Base-by-base conservation (phyloP, 2,329 filamentous ascomycete species). In the Xylariaceae sp. region DNA sequence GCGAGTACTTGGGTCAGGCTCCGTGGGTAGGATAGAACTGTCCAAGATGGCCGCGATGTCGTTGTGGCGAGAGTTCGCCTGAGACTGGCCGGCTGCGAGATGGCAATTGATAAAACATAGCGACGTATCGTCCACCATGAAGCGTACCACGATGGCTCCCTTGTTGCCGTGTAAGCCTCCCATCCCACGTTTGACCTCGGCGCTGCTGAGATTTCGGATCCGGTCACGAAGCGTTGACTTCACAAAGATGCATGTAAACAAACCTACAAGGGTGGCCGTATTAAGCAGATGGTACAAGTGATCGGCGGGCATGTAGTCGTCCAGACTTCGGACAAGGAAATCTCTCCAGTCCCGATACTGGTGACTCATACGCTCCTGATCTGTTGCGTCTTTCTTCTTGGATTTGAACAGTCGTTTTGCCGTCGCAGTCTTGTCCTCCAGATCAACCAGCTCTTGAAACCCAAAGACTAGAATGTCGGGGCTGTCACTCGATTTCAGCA, bases 81-180 rank as follows among this genome's bases (percentile, higher is more conserved):
- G 86, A 0, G 84, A 82, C 62, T 98, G 92, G 1, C 92, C 92
- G 0, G 92, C 92, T 13, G 92, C 92, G 43, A 98, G 69, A 75
- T 98, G 92, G 60, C 92, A 98, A 59, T 98, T 98, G 66, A 97
- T 77, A 63, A 98, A 90, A 65, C 92, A 98, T 24, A 98, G 65
- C 2, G 90, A 96, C 35, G 83, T 92, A 61, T 98, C 89, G 56
- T 98, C 92, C 2, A 98, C 66, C 53, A 89, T 74, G 63, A 98
- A 95, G n/a, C 92, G 85, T 27, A 96, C 75, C 24, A 94, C 75
- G 24, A 97, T 77, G 14, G 89, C 92, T 46, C 92, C 92, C 68
- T 98, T 98, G 67, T 98, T 98, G 19, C 92, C 92, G 58, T 97
- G 88, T 47, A 90, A 68, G 13, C 92, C 92, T 34, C 89, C 90